Evolutionary conservation across 495 filamentous ascomycete species (phyloP), one percentile per base, ranked within the genome.

Genomic region (Bathelium albidoporum): DNA sequence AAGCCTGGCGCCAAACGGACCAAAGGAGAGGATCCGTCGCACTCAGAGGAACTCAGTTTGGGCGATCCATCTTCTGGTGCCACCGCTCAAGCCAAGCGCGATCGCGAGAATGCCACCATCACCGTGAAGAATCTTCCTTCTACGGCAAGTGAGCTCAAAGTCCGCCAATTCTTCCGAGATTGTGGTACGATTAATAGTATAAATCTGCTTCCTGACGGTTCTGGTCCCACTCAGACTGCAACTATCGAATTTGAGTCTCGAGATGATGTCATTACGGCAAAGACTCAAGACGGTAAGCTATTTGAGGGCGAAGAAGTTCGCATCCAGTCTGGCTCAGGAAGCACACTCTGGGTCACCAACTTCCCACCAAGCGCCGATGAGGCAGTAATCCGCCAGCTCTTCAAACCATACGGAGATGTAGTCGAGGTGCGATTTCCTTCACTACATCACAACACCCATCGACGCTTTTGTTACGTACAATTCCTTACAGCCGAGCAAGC

Each of bases 401-500:
- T 97, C 73, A 76, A 82, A 65, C 67, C 84, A 77, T 90, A 82
- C 70, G 93, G 94, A 59, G 84, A 92, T 36, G 86, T 98, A 61
- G 78, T 92, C 60, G 89, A 87, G 69, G 79, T 98, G 60, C 89
- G 94, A 14, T 93, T 93, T 71, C 94, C 94, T 7, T 94, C 89
- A 44, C 83, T 98, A 53, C 93, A 93, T 73, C 91, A 80, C 71
- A 89, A 96, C 67, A 89, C 87, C 5, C 85, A 87, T 68, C 88
- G 94, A 32, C 86, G 93, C 4, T 98, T 98, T 76, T 96, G 90
- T 74, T 98, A 98, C 71, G 80, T 96, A 9, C 89, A 95, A 53
- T 97, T 96, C 73, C 79, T 85, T 43, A 83, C 83, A 36, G 26
- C 49, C 1, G 65, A 65, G 16, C 60, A 61, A 63, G 71, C 71